phyloP scores from a whole-genome alignment of 1,139 yeast species.

The Suhomyces taliae region DNA sequence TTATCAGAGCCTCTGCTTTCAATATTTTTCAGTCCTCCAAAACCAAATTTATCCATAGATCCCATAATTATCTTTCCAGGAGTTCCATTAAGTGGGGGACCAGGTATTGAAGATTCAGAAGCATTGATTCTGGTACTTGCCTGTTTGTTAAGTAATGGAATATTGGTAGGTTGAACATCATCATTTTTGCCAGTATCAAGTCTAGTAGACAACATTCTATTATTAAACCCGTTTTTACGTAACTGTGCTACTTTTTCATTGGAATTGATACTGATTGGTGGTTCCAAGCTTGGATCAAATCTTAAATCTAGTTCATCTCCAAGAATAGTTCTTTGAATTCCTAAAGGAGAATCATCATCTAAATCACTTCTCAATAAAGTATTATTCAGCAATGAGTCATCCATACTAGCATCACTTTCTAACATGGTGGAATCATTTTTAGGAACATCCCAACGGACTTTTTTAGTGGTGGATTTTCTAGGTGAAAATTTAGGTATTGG shows the following conservation, averaged over 20 bases:
- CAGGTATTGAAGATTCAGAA: background rate
- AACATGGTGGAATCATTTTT: conserved; percentile 32
- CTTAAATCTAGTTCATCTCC: conserved; percentile 32
- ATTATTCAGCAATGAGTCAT: conserved; percentile 14
- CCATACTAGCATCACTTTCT: conserved; percentile 25
- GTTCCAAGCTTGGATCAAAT: conserved; percentile 31
- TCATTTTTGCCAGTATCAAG: conserved; percentile 8
- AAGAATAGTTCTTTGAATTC: conserved; percentile 15
- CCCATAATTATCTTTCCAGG: conserved; percentile 5
- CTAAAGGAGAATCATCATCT: conserved; percentile 32
- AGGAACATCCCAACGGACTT: conserved; percentile 43
- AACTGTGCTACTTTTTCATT: background rate
- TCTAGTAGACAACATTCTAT: conserved; percentile 19
- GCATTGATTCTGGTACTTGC: conserved; percentile 30
- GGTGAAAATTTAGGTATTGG: conserved; percentile 17
- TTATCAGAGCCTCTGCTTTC: conserved; percentile 30
- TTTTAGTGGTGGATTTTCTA: conserved; percentile 20
- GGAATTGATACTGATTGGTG: conserved; percentile 27
- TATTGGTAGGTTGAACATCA: background rate
- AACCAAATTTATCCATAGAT: conserved; percentile 15
- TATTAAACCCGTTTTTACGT: conserved; percentile 2
- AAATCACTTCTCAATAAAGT: conserved; percentile 22
- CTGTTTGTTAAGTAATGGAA: conserved; percentile 36
- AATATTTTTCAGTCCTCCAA: conserved; percentile 18
- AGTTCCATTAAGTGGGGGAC: background rate